Base-by-base conservation (phyloP, 495 filamentous ascomycete genomes). In the Lasiosphaeris hirsuta region DNA sequence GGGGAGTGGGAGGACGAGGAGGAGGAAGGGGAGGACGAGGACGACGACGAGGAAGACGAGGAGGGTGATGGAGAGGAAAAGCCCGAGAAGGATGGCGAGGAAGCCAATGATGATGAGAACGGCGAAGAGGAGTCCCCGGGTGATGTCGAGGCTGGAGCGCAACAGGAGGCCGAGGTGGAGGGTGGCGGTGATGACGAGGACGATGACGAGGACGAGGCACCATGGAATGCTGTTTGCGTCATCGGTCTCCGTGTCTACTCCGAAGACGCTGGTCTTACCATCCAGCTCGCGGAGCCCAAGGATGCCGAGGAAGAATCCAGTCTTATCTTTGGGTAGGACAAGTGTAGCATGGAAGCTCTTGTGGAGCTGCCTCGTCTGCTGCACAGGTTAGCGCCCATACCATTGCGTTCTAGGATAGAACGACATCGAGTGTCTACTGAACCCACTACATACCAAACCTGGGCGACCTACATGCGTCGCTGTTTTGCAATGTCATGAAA, bases 181-280 rank as follows among this genome's bases (percentile, higher is more conserved):
- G 15, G 34, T 30, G 14, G 38, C 11, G 45, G 40, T 2, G 41
- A 13, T 15, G 49, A 50, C 11, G 57, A 61, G 10, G 34, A 36
- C 0, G 57, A 36, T 13, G 13, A 38, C 10, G 45, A 44, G 10
- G 17, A 74, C 9, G 46, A 45, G 10, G 14, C 75, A 55, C 74
- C 75, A 2, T 82, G 79, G 79, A 80, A 81, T 57, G 79, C 79
- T 8, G 70, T 81, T 5, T 80, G 76, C 56, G 77, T 80, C 11
- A 63, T 82, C 34, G 79, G 79, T 0, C 64, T 82, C 9, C 64
- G 78, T 11, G 76, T 82, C 10, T 80, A 73, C 61, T 62, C 65
- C n/a, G 68, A 74, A 55, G 73, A 73, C 17, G 60, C 67, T 7
- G 65, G 71, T 13, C 71, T 74, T 23, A 57, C 56, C 33, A 72